Percentiles rank a stretch among this genome's conserved stretches.
Conservation (phyloP, 306 rosid genomes). For the Myrica gale region DNA sequence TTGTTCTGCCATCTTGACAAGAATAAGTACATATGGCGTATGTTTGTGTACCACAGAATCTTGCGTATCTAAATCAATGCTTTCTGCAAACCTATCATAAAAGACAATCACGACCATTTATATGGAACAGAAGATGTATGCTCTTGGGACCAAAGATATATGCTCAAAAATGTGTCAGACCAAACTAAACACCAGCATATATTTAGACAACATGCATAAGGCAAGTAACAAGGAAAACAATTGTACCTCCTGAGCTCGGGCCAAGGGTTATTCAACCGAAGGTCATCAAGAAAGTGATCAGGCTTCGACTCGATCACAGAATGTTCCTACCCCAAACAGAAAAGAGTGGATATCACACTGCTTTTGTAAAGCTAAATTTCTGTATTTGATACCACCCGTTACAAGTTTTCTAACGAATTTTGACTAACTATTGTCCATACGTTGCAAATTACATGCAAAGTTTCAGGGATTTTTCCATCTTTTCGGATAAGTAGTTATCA, state of each 20-base stretch:
- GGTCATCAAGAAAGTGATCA: constrained; percentile 95
- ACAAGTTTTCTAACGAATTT: constrained; percentile 2
- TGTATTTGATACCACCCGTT: constrained; percentile 8
- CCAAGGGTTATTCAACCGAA: constrained; percentile 97
- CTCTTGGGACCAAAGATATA: constrained; percentile 12
- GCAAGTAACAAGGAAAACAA: constrained; percentile 13
- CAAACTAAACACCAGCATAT: background rate
- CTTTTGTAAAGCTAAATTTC: constrained; percentile 22
- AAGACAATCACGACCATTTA: constrained; percentile 34
- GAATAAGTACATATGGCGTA: constrained; percentile 83
- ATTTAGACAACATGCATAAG: background rate
- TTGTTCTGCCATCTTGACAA: constrained; percentile 83
- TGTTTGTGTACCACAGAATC: constrained; percentile 86
- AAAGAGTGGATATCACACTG: constrained; percentile 19
- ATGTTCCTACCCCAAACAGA: constrained; percentile 68
- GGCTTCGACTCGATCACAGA: constrained; percentile 94
- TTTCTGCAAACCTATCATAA: constrained; percentile 63
- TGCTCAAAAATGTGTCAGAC: constrained; percentile 16
- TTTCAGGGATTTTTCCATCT: background rate
- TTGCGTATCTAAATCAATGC: constrained; percentile 64
- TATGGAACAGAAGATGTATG: constrained; percentile 16
- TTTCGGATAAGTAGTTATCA: constrained; percentile 1
- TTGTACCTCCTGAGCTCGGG: constrained; percentile 80
- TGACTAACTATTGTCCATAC: constrained; percentile 14
- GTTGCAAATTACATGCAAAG: constrained; percentile 3